Base-by-base conservation (phyloP, 2,329 filamentous ascomycete species). In the Achaetomium macrosporum region DNA sequence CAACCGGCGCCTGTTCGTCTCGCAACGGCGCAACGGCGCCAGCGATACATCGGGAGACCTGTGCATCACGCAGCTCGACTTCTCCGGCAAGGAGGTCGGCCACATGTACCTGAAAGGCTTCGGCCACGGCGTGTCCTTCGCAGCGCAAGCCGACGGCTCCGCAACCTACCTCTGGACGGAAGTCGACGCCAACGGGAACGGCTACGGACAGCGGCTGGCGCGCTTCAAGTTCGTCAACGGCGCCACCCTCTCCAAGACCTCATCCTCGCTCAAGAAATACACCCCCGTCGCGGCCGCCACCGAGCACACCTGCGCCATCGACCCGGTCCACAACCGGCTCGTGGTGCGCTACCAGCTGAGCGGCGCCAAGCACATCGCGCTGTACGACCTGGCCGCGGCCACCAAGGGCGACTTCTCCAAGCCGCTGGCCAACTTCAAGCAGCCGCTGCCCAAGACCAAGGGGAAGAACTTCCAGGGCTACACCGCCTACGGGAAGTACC, bases 41-140 rank as follows among this genome's bases (percentile, higher is more conserved):
- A 11, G 3, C 20, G 17, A 29, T 3, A 33, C 31, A 10, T 50
- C 48, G 7, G 51, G 54, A 25, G 20, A 56, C 41, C 47, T 56
- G 15, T 42, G 37, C 54, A 56, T 56, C 50, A 53, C 50, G 10
- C 50, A 56, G 46, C 50, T 56, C 46, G 54, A 56, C 50, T 53
- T 56, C 45, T 40, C 30, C 16, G 54, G 54, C 37, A 56, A 51
- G 20, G 15, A 45, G 1, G 20, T 55, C 33, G 44, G 48, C 30
- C 45, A 55, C 40, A 55, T 55, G 47, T 19, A 55, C 48, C 47
- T 55, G 3, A 44, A 17, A 3, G 49, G 50, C 9, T 55, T 55
- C 30, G 54, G 53, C 31, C 53, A 55, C 53, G 53, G 53, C 29
- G 49, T 55, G 9, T 15, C 53, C 13, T 51, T 55, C 15, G 53